Conservation (phyloP, 148 eudicot species). For the Cornus kousa region DNA sequence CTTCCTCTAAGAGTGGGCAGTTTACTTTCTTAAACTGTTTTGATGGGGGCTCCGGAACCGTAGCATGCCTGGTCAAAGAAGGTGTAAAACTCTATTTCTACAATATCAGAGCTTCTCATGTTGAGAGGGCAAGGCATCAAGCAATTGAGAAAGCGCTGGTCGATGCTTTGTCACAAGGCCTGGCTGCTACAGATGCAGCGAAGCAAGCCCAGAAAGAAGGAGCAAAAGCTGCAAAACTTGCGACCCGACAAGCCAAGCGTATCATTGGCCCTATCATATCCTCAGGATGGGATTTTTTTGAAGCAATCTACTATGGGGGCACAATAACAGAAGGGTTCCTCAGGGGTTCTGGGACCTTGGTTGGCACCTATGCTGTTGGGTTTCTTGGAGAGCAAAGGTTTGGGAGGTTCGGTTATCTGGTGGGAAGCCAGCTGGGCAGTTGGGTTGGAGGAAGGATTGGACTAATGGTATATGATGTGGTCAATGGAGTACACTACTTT, state of each 20-base stretch:
- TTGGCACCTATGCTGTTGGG: constrained; percentile 67
- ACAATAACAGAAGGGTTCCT: constrained; percentile 68
- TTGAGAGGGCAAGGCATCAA: constrained; percentile 50
- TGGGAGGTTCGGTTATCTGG: constrained; percentile 77
- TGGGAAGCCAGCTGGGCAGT: constrained; percentile 85
- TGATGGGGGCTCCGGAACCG: constrained; percentile 69
- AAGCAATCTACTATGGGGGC: constrained; percentile 76
- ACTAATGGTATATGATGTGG: constrained; percentile 74
- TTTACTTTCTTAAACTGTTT: constrained; percentile 72
- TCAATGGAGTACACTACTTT: constrained; percentile 54
- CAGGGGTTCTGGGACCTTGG: constrained; percentile 66
- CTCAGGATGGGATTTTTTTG: constrained; percentile 87
- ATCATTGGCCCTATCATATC: constrained; percentile 72
- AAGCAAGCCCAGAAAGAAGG: constrained; percentile 67
- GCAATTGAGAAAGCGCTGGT: constrained; percentile 54
- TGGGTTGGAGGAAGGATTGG: constrained; percentile 91
- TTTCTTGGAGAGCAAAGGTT: constrained; percentile 66
- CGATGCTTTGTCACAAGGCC: constrained; percentile 60
- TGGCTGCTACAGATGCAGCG: constrained; percentile 51
- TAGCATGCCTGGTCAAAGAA: constrained; percentile 68
- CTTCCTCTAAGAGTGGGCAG: constrained; percentile 68
- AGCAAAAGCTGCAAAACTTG: constrained; percentile 68
- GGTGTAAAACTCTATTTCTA: constrained; percentile 67
- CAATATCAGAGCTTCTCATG: constrained; percentile 61
- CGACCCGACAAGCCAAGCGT: constrained; percentile 57